These are phyloP conservation scores for Zea mays DNA, from an alignment of 176 grass and related monocot genomes.

Conservation along the genomic window DNA sequence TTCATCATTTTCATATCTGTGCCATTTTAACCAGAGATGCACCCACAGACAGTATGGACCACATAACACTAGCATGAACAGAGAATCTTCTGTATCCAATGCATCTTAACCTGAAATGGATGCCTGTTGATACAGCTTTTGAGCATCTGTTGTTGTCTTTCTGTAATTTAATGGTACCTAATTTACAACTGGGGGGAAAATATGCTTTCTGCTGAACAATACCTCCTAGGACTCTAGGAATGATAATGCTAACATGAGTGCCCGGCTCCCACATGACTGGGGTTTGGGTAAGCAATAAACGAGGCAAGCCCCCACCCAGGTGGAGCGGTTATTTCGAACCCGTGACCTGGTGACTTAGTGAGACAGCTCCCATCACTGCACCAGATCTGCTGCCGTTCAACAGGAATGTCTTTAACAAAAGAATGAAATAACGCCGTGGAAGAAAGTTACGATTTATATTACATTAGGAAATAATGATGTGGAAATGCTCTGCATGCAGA, in stretches of 20 bases:
- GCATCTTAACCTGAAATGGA: neutral
- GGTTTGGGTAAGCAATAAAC: too few species aligned
- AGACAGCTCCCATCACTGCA: too few species aligned
- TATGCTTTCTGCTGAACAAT: neutral
- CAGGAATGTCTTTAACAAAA: neutral
- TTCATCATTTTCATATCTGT: neutral
- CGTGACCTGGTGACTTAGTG: too few species aligned
- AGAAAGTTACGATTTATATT: neutral
- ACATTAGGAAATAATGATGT: neutral
- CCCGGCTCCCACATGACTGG: too few species aligned
- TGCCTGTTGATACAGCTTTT: neutral
- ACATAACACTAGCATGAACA: conserved; percentile 4
- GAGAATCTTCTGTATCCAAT: neutral
- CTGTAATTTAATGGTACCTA: neutral
- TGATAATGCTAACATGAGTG: neutral
- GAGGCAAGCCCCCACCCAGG: too few species aligned
- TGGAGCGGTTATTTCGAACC: too few species aligned
- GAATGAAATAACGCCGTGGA: neutral
- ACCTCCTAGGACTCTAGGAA: neutral
- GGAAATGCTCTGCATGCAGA: neutral
- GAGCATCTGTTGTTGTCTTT: conserved; percentile 13
- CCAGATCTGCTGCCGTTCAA: too few species aligned
- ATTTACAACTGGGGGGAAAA: neutral
- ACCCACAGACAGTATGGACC: neutral
- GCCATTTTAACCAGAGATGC: neutral